A percentile compares a stretch with the other conserved stretches of the same genome.
Conservation (phyloP, 192 early-diverging fungal genomes). For the Coemansia sp. region DNA sequence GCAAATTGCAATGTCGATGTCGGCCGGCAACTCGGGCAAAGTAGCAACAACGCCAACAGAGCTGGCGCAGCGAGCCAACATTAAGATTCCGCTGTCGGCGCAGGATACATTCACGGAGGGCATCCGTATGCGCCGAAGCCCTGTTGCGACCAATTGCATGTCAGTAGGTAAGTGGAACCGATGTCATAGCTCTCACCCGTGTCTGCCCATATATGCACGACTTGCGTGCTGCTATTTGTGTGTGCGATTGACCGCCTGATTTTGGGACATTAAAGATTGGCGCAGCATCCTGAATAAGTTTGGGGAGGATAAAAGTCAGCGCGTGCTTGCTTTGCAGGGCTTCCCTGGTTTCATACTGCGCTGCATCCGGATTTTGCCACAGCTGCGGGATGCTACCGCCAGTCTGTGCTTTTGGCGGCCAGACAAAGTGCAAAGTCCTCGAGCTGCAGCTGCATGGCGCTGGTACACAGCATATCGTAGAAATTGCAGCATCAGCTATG, state of each 20-base stretch:
- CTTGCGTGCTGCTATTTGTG: not conserved
- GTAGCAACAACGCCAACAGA: constrained; percentile 32
- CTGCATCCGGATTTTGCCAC: not conserved
- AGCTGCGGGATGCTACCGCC: not conserved
- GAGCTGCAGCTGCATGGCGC: not conserved
- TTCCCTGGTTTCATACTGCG: not conserved
- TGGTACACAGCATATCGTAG: not conserved
- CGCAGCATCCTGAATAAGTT: too few relatives aligned
- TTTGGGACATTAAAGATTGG: too few relatives aligned
- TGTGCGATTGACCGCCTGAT: not conserved
- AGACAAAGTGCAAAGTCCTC: not conserved
- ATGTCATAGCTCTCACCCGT: not conserved
- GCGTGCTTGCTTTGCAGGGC: not conserved
- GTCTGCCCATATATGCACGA: constrained; percentile 2
- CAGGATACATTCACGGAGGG: constrained; percentile 44
- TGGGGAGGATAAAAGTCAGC: not conserved
- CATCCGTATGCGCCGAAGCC: constrained; percentile 20
- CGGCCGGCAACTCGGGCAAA: constrained; percentile 50
- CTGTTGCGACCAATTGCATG: constrained; percentile 28
- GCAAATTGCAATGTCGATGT: constrained; percentile 51
- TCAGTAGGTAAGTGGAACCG: constrained; percentile 38
- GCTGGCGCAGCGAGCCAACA: constrained; percentile 46
- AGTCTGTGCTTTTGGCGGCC: not conserved
- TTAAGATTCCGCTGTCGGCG: constrained; percentile 51
- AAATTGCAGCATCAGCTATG: not conserved